Base-by-base conservation (phyloP, 2,329 filamentous ascomycete species). In the Xylaria digitata region DNA sequence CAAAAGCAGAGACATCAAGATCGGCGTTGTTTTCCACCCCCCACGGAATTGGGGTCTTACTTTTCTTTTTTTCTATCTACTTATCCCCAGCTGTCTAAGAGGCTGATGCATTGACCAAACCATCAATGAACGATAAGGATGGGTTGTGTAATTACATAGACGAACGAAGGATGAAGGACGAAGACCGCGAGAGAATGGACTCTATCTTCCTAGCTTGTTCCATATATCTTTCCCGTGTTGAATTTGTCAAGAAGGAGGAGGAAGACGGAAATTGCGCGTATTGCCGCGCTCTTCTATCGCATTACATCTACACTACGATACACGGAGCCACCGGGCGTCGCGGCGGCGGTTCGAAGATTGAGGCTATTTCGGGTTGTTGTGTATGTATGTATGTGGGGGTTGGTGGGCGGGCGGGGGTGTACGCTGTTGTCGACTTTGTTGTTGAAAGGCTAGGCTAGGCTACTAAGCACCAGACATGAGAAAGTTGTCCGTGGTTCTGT, bases 1-100 rank as follows among this genome's bases (percentile, higher is more conserved):
- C 37, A 55, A 62, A 60, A 50, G 46, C 55, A 55, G 52, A 58
- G 54, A 67, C 66, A 66, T 68, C 57, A 61, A 61, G 58, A 68
- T 53, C 46, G 68, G 68, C 68, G 68, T 70, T 66, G 21, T 34
- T 52, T 52, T 54, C 59, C 49, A 46, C 32, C 21, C 40, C 37
- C 17, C 26, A 17, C 26, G 26, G 30, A 32, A 6, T 23, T n/a
- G 30, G 54, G 56, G 6, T 19, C 30, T 13, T 46, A 37, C 17
- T 61, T 50, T 48, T 32, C 19, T n/a, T 37, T n/a, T 37, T 61
- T 21, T 50, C 40, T 19, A 34, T 57, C 34, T 46, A 9, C 19
- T 9, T 49, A 37, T 32, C 13, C 30, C 19, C 4, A 42, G 49
- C 37, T 48, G 21, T 46, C 42, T 19, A 34, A 15, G 52, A 55